Conservation (phyloP, 75 land plant genomes). For the Picea glauca region DNA sequence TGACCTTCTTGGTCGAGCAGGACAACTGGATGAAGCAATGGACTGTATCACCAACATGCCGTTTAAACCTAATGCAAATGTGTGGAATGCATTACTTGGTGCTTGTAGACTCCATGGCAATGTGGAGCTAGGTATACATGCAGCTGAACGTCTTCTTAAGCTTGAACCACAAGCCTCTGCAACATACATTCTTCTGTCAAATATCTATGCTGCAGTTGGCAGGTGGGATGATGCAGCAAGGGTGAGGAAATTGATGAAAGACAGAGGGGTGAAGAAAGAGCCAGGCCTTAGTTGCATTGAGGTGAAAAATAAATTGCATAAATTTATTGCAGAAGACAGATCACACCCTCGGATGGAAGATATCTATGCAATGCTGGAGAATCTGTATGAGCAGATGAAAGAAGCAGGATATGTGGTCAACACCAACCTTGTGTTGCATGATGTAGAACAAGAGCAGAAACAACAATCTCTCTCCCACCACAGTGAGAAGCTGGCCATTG, state of each 20-base stretch:
- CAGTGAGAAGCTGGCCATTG: conserved; percentile 5
- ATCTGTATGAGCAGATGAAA: neutral
- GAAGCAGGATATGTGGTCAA: neutral
- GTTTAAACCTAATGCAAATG: conserved; percentile 30
- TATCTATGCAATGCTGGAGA: conserved; percentile 1
- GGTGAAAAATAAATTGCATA: neutral
- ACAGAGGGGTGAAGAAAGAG: neutral
- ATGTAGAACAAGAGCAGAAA: neutral
- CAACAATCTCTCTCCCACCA: neutral
- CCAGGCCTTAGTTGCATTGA: neutral
- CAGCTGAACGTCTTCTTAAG: conserved; percentile 51
- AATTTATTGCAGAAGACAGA: neutral
- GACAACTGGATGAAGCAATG: conserved; percentile 43
- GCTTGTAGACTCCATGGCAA: conserved; percentile 56
- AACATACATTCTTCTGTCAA: conserved; percentile 62
- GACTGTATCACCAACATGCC: conserved; percentile 44
- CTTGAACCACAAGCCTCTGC: conserved; percentile 59
- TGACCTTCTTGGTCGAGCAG: conserved; percentile 63
- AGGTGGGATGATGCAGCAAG: conserved; percentile 47
- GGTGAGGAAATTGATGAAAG: conserved; percentile 13
- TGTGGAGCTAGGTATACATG: conserved; percentile 51
- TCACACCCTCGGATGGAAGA: neutral
- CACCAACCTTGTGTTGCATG: neutral
- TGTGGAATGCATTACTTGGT: conserved; percentile 55
- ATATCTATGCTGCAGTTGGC: conserved; percentile 53